Conservation (phyloP, 2,329 filamentous ascomycete genomes). For the Stemphylium beticola region DNA sequence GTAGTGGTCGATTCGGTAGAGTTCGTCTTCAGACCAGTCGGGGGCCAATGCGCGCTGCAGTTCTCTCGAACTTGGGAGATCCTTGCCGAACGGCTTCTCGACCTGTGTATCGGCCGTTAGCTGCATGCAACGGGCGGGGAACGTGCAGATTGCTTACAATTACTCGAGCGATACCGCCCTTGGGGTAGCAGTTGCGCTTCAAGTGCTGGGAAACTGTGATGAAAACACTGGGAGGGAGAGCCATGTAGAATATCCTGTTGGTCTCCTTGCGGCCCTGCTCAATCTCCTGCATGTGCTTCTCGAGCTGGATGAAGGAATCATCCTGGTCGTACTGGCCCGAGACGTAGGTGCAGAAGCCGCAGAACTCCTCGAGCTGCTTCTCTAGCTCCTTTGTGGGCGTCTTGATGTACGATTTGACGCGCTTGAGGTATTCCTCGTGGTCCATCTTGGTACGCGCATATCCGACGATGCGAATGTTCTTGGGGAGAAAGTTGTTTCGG, state of each 20-base stretch:
- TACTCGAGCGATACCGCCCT: conserved; percentile 86
- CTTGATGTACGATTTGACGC: conserved; percentile 98
- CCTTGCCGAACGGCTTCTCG: conserved; percentile 99
- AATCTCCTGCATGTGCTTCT: conserved; percentile 82
- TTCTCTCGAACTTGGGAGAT: conserved; percentile 90
- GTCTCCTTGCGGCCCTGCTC: conserved; percentile 83
- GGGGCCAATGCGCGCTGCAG: conserved; percentile 93
- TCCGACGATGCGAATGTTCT: conserved; percentile 95
- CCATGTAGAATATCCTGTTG: conserved; percentile 99
- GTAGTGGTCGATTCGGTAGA: conserved; percentile 99
- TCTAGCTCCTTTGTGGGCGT: conserved; percentile 97
- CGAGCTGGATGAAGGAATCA: conserved; percentile 86
- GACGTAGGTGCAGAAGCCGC: conserved; percentile 85
- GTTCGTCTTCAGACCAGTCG: conserved; percentile 98
- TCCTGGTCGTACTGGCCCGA: conserved; percentile 98
- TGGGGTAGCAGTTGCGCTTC: conserved; percentile 96
- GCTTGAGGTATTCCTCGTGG: conserved; percentile 89
- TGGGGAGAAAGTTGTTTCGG: conserved; percentile 97
- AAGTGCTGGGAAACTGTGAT: conserved; percentile 96
- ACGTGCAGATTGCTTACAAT: conserved; percentile 68
- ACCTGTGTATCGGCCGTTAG: conserved; percentile 63
- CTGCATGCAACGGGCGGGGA: conserved; percentile 7
- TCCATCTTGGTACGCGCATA: conserved; percentile 99
- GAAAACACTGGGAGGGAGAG: conserved; percentile 95
- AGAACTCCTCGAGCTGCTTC: conserved; percentile 91